Percentiles rank a stretch among this genome's conserved stretches.
phyloP scores from a whole-genome alignment of 1,284 basidiomycete genomes.

The Rhodotorula mucilaginosa region DNA sequence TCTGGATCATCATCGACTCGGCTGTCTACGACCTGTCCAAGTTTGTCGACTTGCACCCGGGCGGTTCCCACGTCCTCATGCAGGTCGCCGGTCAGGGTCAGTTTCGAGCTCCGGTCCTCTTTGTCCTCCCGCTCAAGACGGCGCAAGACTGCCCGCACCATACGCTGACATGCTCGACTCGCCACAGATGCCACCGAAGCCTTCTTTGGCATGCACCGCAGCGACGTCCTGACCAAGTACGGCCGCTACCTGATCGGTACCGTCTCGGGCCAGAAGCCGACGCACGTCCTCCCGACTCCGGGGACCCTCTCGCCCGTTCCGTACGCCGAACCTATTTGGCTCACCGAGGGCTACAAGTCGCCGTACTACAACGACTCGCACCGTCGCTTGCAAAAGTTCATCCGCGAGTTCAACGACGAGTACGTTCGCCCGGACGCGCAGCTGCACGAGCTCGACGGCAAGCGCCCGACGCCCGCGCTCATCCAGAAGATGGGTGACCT shows the following conservation, averaged over 20 bases:
- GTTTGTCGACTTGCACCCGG: slow-evolving; percentile 77
- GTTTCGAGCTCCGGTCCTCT: neutral
- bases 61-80: slow-evolving; percentile 67
- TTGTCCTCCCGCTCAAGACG: too few relatives aligned
- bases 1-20: slow-evolving; percentile 79
- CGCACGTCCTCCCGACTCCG: slow-evolving; percentile 57
- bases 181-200: slow-evolving; percentile 70
- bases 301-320: slow-evolving; percentile 64
- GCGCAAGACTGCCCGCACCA: neutral
- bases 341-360: slow-evolving; percentile 70
- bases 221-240: slow-evolving; percentile 66
- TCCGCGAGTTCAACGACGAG: slow-evolving; percentile 45
- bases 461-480: slow-evolving; percentile 46
- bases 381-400: slow-evolving; percentile 49
- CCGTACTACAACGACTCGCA: slow-evolving; percentile 68
- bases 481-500: slow-evolving; percentile 52
- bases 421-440: slow-evolving; percentile 45
- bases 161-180: slow-evolving; percentile 4
- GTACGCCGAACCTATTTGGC: slow-evolving; percentile 80
- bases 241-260: slow-evolving; percentile 42
- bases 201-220: slow-evolving; percentile 78
- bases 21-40: slow-evolving; percentile 73
- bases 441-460: slow-evolving; percentile 44
- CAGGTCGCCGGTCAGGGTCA: slow-evolving; percentile 30
- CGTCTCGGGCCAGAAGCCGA: slow-evolving; percentile 63